These are phyloP conservation scores for Diaporthe helianthi DNA, from an alignment of 2,329 filamentous ascomycete species.

Conservation along the genomic window DNA sequence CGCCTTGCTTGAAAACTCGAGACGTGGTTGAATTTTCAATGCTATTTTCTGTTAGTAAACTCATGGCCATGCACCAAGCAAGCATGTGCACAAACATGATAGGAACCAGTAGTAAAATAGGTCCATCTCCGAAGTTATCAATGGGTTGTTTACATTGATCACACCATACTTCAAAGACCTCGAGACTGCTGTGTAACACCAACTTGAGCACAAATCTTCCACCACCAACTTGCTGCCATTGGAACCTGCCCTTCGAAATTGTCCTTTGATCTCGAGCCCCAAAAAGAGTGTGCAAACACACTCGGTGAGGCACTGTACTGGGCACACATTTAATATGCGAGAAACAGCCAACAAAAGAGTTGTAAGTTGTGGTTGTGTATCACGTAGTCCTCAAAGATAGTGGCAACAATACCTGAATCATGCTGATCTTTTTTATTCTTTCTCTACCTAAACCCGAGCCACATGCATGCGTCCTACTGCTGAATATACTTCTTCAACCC, in stretches of 20 bases:
- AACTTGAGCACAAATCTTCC: neutral
- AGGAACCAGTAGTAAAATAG: neutral
- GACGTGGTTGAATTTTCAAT: neutral
- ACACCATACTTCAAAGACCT: neutral
- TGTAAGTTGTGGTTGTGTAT: neutral
- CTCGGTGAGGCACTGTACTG: neutral
- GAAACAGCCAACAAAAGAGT: neutral
- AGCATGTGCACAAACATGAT: neutral
- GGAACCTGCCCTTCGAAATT: neutral
- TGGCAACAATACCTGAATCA: neutral
- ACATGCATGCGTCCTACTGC: constrained; percentile 1
- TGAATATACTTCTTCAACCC: constrained; percentile 75
- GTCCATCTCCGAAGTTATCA: neutral
- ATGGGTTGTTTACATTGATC: neutral
- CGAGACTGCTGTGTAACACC: neutral
- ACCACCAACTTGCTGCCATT: neutral
- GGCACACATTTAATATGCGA: neutral
- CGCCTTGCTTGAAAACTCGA: neutral
- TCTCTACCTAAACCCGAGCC: too few relatives aligned
- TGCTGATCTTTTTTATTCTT: neutral
- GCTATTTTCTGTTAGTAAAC: neutral
- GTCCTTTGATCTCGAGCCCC: neutral
- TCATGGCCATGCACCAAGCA: neutral
- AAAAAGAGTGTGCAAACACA: neutral
- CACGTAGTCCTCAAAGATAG: too few relatives aligned